Evolutionary conservation across 371 early-diverging fungal genomes (phyloP).

Genomic region (Fennellomyces sp.): DNA sequence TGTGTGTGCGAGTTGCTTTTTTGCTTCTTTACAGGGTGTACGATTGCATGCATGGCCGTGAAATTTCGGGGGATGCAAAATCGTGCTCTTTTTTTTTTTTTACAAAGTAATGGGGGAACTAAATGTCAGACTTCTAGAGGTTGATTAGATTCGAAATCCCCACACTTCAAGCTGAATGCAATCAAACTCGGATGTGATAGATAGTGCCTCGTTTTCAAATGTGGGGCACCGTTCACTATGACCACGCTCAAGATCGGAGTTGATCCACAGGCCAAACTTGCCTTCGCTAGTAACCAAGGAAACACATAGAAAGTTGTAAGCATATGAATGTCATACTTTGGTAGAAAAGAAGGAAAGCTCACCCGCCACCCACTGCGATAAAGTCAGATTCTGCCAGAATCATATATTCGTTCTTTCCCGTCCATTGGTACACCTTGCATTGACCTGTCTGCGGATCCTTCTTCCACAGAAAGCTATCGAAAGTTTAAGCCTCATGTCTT

Average conservation of each 20-base stretch:
- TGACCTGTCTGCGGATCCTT: conserved; percentile 19
- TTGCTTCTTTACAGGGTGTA: too few relatives aligned
- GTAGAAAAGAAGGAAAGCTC: conserved; percentile 13
- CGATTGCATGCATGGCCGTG: too few relatives aligned
- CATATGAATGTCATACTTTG: conserved; percentile 1
- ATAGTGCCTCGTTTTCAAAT: conserved; percentile 82
- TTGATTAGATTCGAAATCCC: conserved; percentile 27
- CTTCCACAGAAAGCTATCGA: conserved; percentile 81
- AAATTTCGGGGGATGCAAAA: too few relatives aligned
- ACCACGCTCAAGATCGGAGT: conserved; percentile 84
- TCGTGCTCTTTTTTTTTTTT: too few relatives aligned
- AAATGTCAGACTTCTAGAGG: too few relatives aligned
- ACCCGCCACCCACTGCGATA: conserved; percentile 93
- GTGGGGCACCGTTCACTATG: conserved; percentile 83
- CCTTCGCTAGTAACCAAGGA: conserved; percentile 63
- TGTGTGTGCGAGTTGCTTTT: too few relatives aligned
- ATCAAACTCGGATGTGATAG: conserved; percentile 36
- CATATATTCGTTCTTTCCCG: conserved; percentile 90
- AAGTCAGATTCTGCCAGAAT: conserved; percentile 81
- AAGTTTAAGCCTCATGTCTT: not conserved
- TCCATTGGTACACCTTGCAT: conserved; percentile 72
- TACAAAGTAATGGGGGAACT: too few relatives aligned
- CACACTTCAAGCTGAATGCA: conserved; percentile 46
- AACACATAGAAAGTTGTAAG: not conserved
- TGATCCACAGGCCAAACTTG: conserved; percentile 89